Evolutionary conservation across 768 basidiomycete genomes (phyloP).

Genomic region (Coprinopsis cinerea): DNA sequence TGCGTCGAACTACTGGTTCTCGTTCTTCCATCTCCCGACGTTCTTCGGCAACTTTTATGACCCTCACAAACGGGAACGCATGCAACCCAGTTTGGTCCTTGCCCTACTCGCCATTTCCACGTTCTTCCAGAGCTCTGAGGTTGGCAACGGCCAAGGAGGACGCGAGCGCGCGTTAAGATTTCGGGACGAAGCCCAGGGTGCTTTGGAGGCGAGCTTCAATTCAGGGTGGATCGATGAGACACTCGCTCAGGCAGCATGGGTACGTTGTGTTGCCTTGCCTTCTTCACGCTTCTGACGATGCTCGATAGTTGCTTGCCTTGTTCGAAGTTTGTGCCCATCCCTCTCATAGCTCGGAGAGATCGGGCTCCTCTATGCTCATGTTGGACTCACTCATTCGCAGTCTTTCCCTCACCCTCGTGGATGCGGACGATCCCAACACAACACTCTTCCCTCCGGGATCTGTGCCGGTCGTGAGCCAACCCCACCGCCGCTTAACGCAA

Average conservation of each 20-base stretch:
- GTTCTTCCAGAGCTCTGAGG: constrained; percentile 66
- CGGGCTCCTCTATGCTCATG: constrained; percentile 49
- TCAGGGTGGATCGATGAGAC: constrained; percentile 70
- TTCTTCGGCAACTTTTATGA: constrained; percentile 60
- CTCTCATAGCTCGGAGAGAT: constrained; percentile 47
- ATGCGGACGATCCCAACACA: constrained; percentile 48
- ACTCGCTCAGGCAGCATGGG: constrained; percentile 73
- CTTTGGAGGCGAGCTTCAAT: constrained; percentile 65
- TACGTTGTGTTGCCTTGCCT: constrained; percentile 24
- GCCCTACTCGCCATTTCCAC: constrained; percentile 60
- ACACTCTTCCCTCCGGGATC: constrained; percentile 42
- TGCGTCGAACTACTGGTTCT: constrained; percentile 64
- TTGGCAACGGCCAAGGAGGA: constrained; percentile 43
- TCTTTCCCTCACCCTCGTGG: constrained; percentile 53
- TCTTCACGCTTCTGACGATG: not conserved
- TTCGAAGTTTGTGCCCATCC: constrained; percentile 63
- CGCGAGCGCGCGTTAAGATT: constrained; percentile 53
- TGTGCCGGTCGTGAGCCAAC: constrained; percentile 38
- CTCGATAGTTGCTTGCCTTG: constrained; percentile 52
- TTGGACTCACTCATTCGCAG: constrained; percentile 66
- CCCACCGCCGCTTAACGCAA: not conserved
- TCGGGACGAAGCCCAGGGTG: constrained; percentile 61
- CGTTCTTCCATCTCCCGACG: constrained; percentile 61
- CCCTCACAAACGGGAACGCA: constrained; percentile 41
- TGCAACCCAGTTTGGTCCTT: constrained; percentile 66